Evolutionary conservation across 495 filamentous ascomycete genomes (phyloP).

Genomic region (Lasiosphaeria hispida): DNA sequence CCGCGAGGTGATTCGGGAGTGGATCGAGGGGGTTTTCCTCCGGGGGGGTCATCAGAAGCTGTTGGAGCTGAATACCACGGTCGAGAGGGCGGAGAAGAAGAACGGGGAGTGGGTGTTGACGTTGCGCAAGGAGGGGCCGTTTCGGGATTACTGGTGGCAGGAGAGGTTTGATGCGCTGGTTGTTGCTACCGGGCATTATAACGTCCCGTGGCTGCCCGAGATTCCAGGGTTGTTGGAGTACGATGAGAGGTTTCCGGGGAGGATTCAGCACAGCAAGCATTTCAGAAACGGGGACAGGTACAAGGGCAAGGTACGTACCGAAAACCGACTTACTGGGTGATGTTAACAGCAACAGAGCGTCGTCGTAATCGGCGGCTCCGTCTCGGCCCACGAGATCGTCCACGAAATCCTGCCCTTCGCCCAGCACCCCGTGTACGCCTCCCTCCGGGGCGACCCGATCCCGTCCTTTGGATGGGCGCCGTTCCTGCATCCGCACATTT

Average conservation of each 20-base stretch:
- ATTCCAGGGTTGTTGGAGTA: slow-evolving; percentile 32
- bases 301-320: slow-evolving; percentile 43
- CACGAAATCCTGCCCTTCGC: slow-evolving; percentile 33
- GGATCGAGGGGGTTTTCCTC: slow-evolving; percentile 39
- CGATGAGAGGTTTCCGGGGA: slow-evolving; percentile 31
- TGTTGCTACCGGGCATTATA: slow-evolving; percentile 37
- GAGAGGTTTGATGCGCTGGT: slow-evolving; percentile 36
- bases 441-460: slow-evolving; percentile 30
- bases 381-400: slow-evolving; percentile 34
- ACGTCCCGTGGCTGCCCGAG: slow-evolving; percentile 33
- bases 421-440: slow-evolving; percentile 28
- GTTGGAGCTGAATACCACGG: slow-evolving; percentile 39
- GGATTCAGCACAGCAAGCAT: slow-evolving; percentile 36
- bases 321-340: neutral
- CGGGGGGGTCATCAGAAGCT: slow-evolving; percentile 35
- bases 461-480: slow-evolving; percentile 39
- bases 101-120: slow-evolving; percentile 39
- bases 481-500: slow-evolving; percentile 50
- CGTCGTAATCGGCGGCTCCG: slow-evolving; percentile 32
- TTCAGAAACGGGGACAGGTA: slow-evolving; percentile 29
- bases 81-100: slow-evolving; percentile 39
- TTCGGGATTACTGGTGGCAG: slow-evolving; percentile 43
- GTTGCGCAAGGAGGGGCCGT: slow-evolving; percentile 31
- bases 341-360: slow-evolving; percentile 22
- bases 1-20: slow-evolving; percentile 37